Evolutionary conservation across 129 eudicot species (phyloP).

Genomic region (Helianthus tuberosus): DNA sequence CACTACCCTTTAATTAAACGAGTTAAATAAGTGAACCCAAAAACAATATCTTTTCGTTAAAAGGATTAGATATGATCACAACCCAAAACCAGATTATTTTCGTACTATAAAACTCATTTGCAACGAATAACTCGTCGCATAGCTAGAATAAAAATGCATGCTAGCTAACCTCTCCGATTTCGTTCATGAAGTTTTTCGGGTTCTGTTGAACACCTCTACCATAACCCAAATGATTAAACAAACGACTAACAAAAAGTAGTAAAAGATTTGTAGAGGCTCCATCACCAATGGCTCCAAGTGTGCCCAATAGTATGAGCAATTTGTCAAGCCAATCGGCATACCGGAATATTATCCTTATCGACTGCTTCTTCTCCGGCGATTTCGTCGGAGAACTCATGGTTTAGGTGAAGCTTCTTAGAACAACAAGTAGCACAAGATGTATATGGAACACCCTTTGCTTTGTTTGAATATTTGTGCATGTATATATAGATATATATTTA

Average conservation of each 20-base stretch:
- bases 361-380: constrained; percentile 34
- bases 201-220: constrained; percentile 49
- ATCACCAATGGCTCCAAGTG: constrained; percentile 96
- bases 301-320: constrained; percentile 70
- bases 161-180: constrained; percentile 67
- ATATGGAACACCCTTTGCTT: constrained; percentile 22
- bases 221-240: constrained; percentile 85
- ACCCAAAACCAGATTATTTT: background rate
- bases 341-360: constrained; percentile 59
- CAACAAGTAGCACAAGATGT: background rate
- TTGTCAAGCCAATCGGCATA: constrained; percentile 69
- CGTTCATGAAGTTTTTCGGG: constrained; percentile 62
- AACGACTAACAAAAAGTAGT: constrained; percentile 64
- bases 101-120: background rate
- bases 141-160: background rate
- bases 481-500: constrained; percentile 9
- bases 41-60: background rate
- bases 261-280: constrained; percentile 89
- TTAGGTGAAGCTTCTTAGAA: constrained; percentile 2
- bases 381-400: constrained; percentile 35
- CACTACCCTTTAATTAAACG: background rate
- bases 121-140: background rate
- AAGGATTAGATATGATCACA: background rate
- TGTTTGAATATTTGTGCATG: constrained; percentile 14
- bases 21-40: background rate